Conservation (phyloP, 2,329 filamentous ascomycete genomes). For the Cephalotrichum gorgonifer region DNA sequence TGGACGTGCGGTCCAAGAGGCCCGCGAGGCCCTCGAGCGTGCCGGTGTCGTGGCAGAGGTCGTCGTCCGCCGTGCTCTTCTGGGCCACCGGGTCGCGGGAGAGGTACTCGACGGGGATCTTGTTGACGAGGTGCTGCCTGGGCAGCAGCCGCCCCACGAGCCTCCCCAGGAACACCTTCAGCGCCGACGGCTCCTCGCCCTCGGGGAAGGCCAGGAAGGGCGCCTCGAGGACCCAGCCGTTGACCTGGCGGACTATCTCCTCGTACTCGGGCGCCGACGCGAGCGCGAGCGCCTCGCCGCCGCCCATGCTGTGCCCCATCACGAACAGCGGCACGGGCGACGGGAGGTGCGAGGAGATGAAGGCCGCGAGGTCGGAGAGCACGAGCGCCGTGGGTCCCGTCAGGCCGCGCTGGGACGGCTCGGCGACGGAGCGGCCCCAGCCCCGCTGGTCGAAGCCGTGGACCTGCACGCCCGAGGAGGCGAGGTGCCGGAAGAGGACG, state of each 20-base stretch:
- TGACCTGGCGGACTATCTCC: constrained; percentile 48
- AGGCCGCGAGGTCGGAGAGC: constrained; percentile 66
- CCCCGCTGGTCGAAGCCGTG: constrained; percentile 78
- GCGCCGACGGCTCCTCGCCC: constrained; percentile 47
- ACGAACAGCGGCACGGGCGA: constrained; percentile 60
- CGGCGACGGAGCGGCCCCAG: constrained; percentile 67
- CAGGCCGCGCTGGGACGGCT: constrained; percentile 52
- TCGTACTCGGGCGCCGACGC: constrained; percentile 38
- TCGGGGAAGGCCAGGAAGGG: constrained; percentile 69
- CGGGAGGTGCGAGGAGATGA: constrained; percentile 44
- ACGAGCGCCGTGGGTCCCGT: constrained; percentile 67
- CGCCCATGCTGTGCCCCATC: constrained; percentile 87
- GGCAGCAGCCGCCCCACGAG: constrained; percentile 61
- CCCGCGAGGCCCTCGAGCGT: constrained; percentile 73
- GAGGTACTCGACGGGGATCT: constrained; percentile 53
- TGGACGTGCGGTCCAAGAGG: constrained; percentile 63
- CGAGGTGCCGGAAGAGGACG: constrained; percentile 61
- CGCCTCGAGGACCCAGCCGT: constrained; percentile 66
- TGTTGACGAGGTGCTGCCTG: constrained; percentile 53
- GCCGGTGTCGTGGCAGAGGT: constrained; percentile 70
- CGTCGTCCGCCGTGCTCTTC: constrained; percentile 52
- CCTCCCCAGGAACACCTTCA: constrained; percentile 57
- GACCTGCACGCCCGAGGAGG: constrained; percentile 61
- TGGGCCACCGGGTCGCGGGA: constrained; percentile 57
- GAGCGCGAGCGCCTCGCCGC: constrained; percentile 60